Conservation (phyloP, 352 stramenopile genomes). For the Pythium brassicae region DNA sequence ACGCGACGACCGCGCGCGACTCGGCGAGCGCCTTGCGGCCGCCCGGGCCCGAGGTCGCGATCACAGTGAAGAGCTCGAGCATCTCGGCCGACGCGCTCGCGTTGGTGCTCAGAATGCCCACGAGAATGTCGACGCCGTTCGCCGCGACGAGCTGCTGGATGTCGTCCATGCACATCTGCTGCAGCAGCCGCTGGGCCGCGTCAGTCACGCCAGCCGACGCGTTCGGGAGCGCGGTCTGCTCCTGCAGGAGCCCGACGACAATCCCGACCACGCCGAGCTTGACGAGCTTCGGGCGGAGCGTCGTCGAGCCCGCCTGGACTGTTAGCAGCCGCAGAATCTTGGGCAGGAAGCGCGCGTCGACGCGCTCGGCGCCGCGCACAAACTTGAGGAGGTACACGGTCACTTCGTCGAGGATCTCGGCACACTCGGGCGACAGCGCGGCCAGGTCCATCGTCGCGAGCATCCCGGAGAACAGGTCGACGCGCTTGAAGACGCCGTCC, state of each 20-base stretch:
- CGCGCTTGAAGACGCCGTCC: constrained; percentile 63
- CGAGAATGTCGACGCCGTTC: constrained; percentile 58
- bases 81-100: constrained; percentile 35
- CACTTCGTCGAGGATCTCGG: constrained; percentile 60
- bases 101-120: constrained; percentile 25
- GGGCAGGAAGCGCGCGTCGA: constrained; percentile 17
- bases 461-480: constrained; percentile 47
- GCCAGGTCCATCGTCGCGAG: constrained; percentile 41
- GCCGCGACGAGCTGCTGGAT: constrained; percentile 56
- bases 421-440: constrained; percentile 39
- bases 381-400: constrained; percentile 40
- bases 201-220: constrained; percentile 22
- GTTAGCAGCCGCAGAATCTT: constrained; percentile 44
- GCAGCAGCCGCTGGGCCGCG: constrained; percentile 41
- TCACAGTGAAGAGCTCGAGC: constrained; percentile 60
- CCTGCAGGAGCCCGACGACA: constrained; percentile 45
- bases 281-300: constrained; percentile 39
- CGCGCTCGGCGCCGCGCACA: constrained; percentile 14
- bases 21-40: constrained; percentile 52
- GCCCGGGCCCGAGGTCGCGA: constrained; percentile 36
- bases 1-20: constrained; percentile 37
- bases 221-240: constrained; percentile 26
- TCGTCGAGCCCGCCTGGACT: constrained; percentile 5
- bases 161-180: constrained; percentile 55
- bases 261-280: constrained; percentile 55